Evolutionary conservation across 179 eudicot genomes (phyloP).

Genomic region (Corrigiola litoralis): DNA sequence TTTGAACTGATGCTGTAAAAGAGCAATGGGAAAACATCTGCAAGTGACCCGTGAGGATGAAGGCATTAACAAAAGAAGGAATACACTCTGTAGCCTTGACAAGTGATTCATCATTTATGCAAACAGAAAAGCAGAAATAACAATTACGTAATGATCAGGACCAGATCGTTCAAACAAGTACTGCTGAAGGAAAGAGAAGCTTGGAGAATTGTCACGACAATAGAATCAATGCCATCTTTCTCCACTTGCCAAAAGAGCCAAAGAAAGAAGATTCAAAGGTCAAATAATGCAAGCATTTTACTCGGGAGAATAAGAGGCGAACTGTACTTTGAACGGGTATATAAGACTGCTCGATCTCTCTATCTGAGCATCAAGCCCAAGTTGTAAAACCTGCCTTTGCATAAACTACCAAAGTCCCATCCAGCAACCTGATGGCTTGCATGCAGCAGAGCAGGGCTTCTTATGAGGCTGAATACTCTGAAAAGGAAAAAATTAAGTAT

Average conservation of each 20-base stretch:
- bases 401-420: background rate
- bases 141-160: background rate
- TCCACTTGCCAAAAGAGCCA: background rate
- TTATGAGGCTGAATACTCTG: conserved; percentile 16
- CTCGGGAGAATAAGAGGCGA: background rate
- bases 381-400: conserved; percentile 1
- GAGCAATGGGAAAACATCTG: background rate
- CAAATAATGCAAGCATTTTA: conserved; percentile 1
- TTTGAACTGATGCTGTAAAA: conserved; percentile 1
- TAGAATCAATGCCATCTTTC: conserved; percentile 8
- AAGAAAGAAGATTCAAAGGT: conserved; percentile 14
- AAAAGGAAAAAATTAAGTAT: conserved; percentile 11
- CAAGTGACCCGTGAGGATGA: background rate
- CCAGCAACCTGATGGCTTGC: conserved; percentile 18
- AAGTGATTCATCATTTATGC: background rate
- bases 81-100: too few relatives aligned
- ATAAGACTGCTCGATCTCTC: conserved; percentile 16
- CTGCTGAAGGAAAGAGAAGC: background rate
- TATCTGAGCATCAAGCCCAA: conserved; percentile 16
- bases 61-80: background rate
- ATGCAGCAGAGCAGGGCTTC: conserved; percentile 28
- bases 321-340: conserved; percentile 5
- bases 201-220: background rate
- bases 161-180: background rate
- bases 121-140: background rate